Base-by-base conservation (phyloP, 1,284 basidiomycete genomes). In the Microbotryum intermedium region DNA sequence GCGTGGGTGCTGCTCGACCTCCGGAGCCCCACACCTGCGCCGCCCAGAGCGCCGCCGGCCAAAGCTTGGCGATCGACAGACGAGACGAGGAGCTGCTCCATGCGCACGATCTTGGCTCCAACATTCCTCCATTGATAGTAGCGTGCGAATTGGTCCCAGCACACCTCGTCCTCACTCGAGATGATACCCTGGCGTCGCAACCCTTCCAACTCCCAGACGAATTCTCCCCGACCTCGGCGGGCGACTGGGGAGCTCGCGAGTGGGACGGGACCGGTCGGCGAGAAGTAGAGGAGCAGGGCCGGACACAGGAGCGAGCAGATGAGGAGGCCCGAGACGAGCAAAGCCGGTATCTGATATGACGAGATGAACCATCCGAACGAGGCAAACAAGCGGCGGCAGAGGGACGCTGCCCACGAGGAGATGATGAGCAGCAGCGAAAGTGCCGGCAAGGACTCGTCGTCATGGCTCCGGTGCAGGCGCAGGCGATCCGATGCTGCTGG, bases 251-350 rank as follows among this genome's bases (percentile, higher is more conserved):
- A 61, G 20, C 58, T 54, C 49, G 58, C 44, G 26, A 64, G 23
- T 25, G 45, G 61, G 21, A 53, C 58, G 8, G 67, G 57, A 2
- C 59, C 60, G 30, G 64, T 50, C 8, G 69, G 58, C 2, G 85
- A 84, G 30, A 86, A 83, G 74, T 91, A 92, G 55, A 90, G 81
- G 50, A 88, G 84, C 51, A 95, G 81, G 11, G 90, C 89, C 6
- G 91, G 91, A 71, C 92, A 97, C 74, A 94, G 89, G 53, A 98
- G 84, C 46, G 89, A 91, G 50, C 92, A 94, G 77, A 98, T 97
- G 71, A 97, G 89, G 62, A 97, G 81, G 61, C 88, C 87, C 59
- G 90, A 94, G 61, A 95, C 86, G 64, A 98, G 82, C 70, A 98
- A 86, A 42, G 95, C 87, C 55, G 91, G 85, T 58, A 94, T 93